Evolutionary conservation across 306 rosid species (phyloP), one percentile per base, ranked within the genome.

Genomic region (Inga laurina): DNA sequence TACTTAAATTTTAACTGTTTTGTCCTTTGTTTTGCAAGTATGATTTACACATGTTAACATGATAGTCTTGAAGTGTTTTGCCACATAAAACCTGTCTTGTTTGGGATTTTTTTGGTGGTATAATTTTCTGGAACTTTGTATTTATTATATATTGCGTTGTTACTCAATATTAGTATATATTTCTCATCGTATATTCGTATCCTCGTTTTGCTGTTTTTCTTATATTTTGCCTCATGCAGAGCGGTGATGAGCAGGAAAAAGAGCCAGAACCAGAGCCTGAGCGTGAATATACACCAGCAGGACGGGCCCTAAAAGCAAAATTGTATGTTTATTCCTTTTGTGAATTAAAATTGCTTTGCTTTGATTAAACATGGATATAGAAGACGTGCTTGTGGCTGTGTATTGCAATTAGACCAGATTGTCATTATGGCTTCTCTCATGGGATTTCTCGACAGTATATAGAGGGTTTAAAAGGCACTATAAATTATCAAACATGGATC

Each of bases 251-350:
- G 78, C 94, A 91, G 75, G 99, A 91, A 69, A 89, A 80, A 73
- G 94, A 75, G 72, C 97, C 89, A 10, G 98, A 89, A 83, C 99
- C 97, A 35, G 99, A 92, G 89, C 98, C 97, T 10, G 97, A 85
- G 87, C 93, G 92, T 71, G 98, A 94, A 83, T 97, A 97, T 84
- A 97, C 99, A 48, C 93, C 97, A 19, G 99, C 99, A 49, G 99
- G 99, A 84, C 95, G 98, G 61, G 97, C 99, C 80, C 88, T 91
- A 75, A 97, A 90, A 85, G 85, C 81, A 79, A 97, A 97, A 83
- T 97, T 56, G 99, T 97, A 90, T 85, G 99, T 86, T 57, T 87
- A 24, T 61, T 52, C 52, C 73, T 82, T 81, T 39, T 15, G 51
- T 30, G 13, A 72, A 30, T 43, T 77, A 39, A 64, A 81, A 62